Base-by-base conservation (phyloP, 345 rosid genomes). In the Erysimum cheiranthoides region DNA sequence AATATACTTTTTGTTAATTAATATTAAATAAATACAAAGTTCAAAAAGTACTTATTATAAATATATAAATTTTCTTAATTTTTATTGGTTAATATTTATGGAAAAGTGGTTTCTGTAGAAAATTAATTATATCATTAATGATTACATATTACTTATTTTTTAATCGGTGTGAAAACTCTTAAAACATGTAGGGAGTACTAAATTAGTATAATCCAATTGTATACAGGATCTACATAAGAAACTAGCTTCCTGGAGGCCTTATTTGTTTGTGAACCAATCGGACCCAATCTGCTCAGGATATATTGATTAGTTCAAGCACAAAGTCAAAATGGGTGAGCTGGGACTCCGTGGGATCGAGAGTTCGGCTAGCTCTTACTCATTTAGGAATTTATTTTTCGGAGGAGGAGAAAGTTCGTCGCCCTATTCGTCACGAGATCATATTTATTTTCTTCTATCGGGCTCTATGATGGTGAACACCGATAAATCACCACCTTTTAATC, bases 211-310 rank as follows among this genome's bases (percentile, higher is more conserved):
- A n/a, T n/a, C n/a, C n/a, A n/a, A n/a, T n/a, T 12, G 5, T 42
- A 39, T 42, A 42, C 34, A 56, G 61, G 38, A 4, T 30, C 11
- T n/a, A n/a, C n/a, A n/a, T n/a, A 56, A 39, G 32, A 50, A 35
- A 32, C 39, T 86, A 4, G 77, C 83, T 12, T 68, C 60, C 2
- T 89, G 91, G 91, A 58, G 31, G 32, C 93, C 91, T 0, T 17
- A 54, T 71, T 49, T 89, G 3, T 89, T 74, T 49, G 81, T 85
- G 62, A 87, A 89, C 73, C 83, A 81, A 13, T 74, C 52, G 0
- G 93, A 87, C 72, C 85, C 72, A 51, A 67, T 85, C 21, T 81
- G 88, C 68, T 82, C 86, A 0, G 93, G 79, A 18, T 85, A 81
- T 39, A 78, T 84, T 34, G 83, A 86, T 2, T 81, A 85, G 76